phyloP scores from a whole-genome alignment of 2,329 filamentous ascomycete genomes.

The Graphium sp. region DNA sequence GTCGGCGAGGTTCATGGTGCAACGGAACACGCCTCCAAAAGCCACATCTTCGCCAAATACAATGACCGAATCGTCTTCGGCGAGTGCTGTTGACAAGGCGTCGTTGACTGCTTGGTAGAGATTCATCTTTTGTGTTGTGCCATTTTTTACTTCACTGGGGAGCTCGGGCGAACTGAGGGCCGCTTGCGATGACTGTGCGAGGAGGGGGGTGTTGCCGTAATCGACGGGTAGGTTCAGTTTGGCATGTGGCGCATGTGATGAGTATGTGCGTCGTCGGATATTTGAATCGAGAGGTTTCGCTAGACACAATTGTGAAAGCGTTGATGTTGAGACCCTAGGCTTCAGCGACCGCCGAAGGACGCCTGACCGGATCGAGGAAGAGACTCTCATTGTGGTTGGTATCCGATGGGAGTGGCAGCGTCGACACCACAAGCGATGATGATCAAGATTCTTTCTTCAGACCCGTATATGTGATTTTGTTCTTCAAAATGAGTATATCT shows the following conservation, averaged over 20 bases:
- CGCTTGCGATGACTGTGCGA: slow-evolving; percentile 62
- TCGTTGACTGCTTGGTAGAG: slow-evolving; percentile 90
- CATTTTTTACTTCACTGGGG: slow-evolving; percentile 43
- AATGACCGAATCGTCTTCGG: slow-evolving; percentile 69
- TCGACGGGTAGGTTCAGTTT: slow-evolving; percentile 74
- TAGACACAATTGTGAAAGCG: slow-evolving; percentile 7
- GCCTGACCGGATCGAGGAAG: background rate
- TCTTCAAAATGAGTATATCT: too few relatives aligned
- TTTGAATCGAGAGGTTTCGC: too few relatives aligned
- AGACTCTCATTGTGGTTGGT: background rate
- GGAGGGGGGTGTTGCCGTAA: slow-evolving; percentile 65
- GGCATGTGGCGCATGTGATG: slow-evolving; percentile 40
- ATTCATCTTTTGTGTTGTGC: slow-evolving; percentile 74
- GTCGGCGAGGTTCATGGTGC: slow-evolving; percentile 77
- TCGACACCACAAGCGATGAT: background rate
- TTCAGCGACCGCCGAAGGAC: background rate
- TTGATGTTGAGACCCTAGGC: background rate
- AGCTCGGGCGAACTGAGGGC: slow-evolving; percentile 60
- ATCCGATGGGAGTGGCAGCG: background rate
- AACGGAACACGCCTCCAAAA: slow-evolving; percentile 92
- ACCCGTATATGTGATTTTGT: too few relatives aligned
- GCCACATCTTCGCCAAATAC: slow-evolving; percentile 95
- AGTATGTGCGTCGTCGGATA: slow-evolving; percentile 30
- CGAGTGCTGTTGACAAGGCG: slow-evolving; percentile 66
- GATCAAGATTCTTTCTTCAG: background rate